Base-by-base conservation (phyloP, 495 filamentous ascomycete genomes). In the Bryoglossum gracile region DNA sequence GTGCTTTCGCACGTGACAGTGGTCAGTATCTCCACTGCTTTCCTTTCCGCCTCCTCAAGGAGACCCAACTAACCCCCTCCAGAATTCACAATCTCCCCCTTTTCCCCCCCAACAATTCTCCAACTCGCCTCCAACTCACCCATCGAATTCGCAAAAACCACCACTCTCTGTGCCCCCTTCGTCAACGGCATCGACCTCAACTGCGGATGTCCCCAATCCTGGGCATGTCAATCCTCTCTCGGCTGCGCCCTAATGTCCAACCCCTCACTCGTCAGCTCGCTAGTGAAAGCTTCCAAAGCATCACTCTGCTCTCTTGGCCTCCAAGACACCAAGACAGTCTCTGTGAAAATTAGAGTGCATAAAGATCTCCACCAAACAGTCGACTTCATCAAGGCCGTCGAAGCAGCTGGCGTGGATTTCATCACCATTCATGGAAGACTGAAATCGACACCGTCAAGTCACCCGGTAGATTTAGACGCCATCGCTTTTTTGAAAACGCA, bases 141-240 rank as follows among this genome's bases (percentile, higher is more conserved):
- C 19, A 50, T 63, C 10, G 81, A 85, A 55, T 70, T 85, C 46
- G 71, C 77, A 2, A 66, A 77, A 17, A 78, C 80, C 0, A 77
- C 78, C 0, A 66, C 77, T 32, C 71, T 84, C 48, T 73, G 77
- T 25, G 72, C 68, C 4, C 80, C 81, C 14, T 80, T 68, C 51
- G 67, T 72, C 50, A 74, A 71, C 43, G 81, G 81, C 48, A 73
- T 85, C 14, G 77, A 83, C 54, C 62, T 85, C 11, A 85, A 85
- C 61, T 85, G 81, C 57, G 81, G 81, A 9, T 85, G 81, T 50
- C 81, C 81, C 2, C 81, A 85, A 63, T 74, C 72, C 3, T 85
- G 81, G 81, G 81, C 81, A 0, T 78, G 81, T 49, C 69, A 76
- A 35, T 74, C 77, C 48, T 71, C 69, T 0, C 68, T 85, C 8